Percentiles rank a stretch among this genome's conserved stretches.
Conservation (phyloP, 2,329 filamentous ascomycete species). For the Coniochaeta ligniaria region DNA sequence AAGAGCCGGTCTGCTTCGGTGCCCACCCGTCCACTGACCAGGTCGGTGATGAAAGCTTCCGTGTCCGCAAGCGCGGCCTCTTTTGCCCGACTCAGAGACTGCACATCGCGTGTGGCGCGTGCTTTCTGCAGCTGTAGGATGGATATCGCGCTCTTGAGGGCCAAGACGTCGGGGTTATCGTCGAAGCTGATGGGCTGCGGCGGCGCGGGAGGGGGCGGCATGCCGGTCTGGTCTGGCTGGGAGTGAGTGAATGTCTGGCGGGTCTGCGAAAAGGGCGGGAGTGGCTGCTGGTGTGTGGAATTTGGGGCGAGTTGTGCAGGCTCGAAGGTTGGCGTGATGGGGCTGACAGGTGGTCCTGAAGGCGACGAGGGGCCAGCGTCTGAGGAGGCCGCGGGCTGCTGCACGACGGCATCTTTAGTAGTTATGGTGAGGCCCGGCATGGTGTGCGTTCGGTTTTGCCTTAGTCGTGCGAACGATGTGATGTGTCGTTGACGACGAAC, state of each 20-base stretch:
- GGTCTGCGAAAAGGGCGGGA: conserved; percentile 20
- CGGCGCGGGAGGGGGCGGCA: conserved; percentile 39
- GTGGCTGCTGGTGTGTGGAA: conserved; percentile 2
- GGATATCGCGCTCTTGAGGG: conserved; percentile 76
- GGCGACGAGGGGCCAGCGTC: conserved; percentile 34
- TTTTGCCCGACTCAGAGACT: conserved; percentile 62
- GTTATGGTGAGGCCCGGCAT: conserved; percentile 23
- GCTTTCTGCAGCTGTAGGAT: conserved; percentile 81
- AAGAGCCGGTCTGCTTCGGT: conserved; percentile 25
- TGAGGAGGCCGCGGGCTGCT: conserved; percentile 11
- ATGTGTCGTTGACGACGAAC: background rate
- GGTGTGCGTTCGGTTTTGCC: conserved; percentile 3
- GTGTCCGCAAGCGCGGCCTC: conserved; percentile 64
- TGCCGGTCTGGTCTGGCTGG: conserved; percentile 34
- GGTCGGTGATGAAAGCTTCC: conserved; percentile 61
- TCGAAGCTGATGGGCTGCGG: conserved; percentile 46
- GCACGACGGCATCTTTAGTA: conserved; percentile 9
- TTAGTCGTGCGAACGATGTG: background rate
- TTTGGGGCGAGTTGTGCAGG: conserved; percentile 22
- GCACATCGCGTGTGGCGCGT: conserved; percentile 70
- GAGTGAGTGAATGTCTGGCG: conserved; percentile 30
- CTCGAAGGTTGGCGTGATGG: conserved; percentile 43
- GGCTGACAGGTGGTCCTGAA: conserved; percentile 42
- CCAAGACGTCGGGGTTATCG: conserved; percentile 77
- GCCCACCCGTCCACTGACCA: conserved; percentile 55